Evolutionary conservation across 208 protist genomes (phyloP).

Genomic region (Jaenimonas drosophilae): DNA sequence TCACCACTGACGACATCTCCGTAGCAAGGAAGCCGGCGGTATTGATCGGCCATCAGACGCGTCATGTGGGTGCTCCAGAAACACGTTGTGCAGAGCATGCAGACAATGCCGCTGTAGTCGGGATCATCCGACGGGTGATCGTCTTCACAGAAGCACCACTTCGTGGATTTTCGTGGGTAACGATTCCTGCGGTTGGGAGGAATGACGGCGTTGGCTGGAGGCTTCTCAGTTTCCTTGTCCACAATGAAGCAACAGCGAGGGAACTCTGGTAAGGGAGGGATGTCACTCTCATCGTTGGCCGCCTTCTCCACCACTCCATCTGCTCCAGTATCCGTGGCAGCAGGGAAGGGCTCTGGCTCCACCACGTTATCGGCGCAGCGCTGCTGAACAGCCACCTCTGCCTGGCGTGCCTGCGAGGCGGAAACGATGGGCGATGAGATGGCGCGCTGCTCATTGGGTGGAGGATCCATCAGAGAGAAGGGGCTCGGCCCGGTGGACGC

Average conservation of each 20-base stretch:
- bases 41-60: constrained; percentile 29
- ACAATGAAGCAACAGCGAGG: constrained; percentile 62
- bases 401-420: not conserved
- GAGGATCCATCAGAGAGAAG: constrained; percentile 12
- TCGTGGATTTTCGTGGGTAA: constrained; percentile 53
- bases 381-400: not conserved
- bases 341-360: not conserved
- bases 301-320: not conserved
- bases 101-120: constrained; percentile 55
- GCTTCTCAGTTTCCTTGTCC: constrained; percentile 40
- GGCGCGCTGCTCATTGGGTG: constrained; percentile 2
- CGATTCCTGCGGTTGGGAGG: constrained; percentile 55
- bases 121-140: constrained; percentile 42
- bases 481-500: constrained; percentile 20
- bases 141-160: constrained; percentile 78
- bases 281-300: not conserved
- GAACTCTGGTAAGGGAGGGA: constrained; percentile 11
- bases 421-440: constrained; percentile 2
- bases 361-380: not conserved
- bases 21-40: constrained; percentile 65
- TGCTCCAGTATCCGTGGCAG: not conserved
- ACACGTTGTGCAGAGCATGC: constrained; percentile 69
- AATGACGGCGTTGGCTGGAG: constrained; percentile 32
- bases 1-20: constrained; percentile 64
- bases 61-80: constrained; percentile 77